phyloP scores from a whole-genome alignment of 129 eudicot genomes.

The Flaveria linearis region DNA sequence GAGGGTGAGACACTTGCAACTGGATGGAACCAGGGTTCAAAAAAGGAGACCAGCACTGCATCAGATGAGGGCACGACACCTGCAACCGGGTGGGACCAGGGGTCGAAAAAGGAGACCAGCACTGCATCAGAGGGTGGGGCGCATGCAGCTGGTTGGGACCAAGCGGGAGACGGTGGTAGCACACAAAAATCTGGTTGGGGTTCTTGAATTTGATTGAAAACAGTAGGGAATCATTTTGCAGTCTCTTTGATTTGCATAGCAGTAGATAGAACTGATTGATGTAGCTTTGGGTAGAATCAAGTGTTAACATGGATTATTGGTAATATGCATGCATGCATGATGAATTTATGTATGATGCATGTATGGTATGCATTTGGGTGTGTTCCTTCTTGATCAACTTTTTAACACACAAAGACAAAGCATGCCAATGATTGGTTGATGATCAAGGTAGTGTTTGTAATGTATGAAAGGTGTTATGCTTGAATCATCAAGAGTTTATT shows the following conservation, averaged over 20 bases:
- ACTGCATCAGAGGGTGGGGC: neutral
- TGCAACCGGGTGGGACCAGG: neutral
- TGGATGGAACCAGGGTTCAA: neutral
- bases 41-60: constrained; percentile 2
- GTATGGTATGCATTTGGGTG: constrained; percentile 3
- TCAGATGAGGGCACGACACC: neutral
- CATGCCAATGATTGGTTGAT: constrained; percentile 9
- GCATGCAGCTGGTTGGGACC: neutral
- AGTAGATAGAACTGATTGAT: constrained; percentile 1
- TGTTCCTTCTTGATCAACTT: constrained; percentile 2
- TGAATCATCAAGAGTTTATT: neutral
- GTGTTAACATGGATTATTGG: neutral
- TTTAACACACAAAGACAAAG: neutral
- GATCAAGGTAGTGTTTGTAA: neutral
- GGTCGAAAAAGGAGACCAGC: neutral
- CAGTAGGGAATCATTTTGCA: neutral
- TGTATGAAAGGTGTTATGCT: neutral
- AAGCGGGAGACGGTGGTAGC: constrained; percentile 2
- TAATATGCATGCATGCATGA: neutral
- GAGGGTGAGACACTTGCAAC: neutral
- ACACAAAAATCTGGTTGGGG: constrained; percentile 1
- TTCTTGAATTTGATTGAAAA: neutral
- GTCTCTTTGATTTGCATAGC: neutral
- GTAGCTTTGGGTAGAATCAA: neutral
- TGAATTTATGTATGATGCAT: neutral